A percentile compares a stretch with the other conserved stretches of the same genome.
Evolutionary conservation across 225 moss, liverwort and hornwort genomes (phyloP).

Genomic region (Thuidium tamariscinum): DNA sequence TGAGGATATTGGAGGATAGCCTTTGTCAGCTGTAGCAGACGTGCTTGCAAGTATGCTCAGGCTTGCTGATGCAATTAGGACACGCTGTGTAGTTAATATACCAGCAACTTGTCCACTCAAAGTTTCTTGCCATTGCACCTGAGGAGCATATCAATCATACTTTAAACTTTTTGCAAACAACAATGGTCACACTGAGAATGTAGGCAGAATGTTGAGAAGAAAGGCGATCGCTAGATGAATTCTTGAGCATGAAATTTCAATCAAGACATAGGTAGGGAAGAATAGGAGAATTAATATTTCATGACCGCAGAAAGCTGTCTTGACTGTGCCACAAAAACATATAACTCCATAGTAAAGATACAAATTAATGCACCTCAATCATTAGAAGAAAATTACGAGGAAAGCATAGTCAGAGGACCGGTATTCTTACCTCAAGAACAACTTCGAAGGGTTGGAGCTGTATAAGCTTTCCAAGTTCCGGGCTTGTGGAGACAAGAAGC

Average conservation of each 20-base stretch:
- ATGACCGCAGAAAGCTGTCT: background rate
- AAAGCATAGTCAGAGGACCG: background rate
- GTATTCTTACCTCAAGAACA: constrained; percentile 70
- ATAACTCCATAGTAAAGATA: background rate
- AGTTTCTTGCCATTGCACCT: constrained; percentile 99
- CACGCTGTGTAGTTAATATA: constrained; percentile 92
- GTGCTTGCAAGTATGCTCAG: constrained; percentile 80
- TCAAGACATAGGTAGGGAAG: background rate
- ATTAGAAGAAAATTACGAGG: background rate
- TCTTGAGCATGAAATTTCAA: background rate
- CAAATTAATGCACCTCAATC: background rate
- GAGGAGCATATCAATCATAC: background rate
- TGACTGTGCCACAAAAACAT: background rate
- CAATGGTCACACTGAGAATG: background rate
- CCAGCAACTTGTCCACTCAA: constrained; percentile 94
- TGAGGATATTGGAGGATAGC: constrained; percentile 99
- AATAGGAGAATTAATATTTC: background rate
- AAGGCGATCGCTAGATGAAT: background rate
- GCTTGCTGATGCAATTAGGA: constrained; percentile 76
- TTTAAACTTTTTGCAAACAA: background rate
- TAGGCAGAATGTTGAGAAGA: background rate
- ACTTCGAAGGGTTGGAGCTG: constrained; percentile 76
- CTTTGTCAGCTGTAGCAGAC: constrained; percentile 72
- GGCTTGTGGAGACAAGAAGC: constrained; percentile 79
- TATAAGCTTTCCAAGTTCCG: constrained; percentile 75